Conservation (phyloP, 2,329 filamentous ascomycete genomes). For the Ophioceras dolichostomum region DNA sequence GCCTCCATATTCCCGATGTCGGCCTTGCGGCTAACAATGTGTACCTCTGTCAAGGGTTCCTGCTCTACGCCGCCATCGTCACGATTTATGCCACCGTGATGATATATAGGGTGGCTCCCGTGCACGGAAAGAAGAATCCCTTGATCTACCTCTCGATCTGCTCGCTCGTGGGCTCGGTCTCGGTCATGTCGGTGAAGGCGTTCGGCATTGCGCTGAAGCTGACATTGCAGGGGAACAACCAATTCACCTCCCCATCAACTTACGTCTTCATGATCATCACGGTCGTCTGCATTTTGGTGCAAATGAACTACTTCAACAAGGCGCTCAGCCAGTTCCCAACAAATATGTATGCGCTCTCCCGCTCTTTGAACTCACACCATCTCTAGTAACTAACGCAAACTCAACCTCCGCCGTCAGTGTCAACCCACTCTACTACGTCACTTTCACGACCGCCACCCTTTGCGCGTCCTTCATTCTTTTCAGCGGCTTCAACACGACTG, state of each 20-base stretch:
- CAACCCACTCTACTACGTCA: constrained; percentile 94
- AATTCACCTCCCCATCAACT: constrained; percentile 88
- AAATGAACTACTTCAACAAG: constrained; percentile 99
- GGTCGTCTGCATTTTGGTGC: constrained; percentile 84
- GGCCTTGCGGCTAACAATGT: too few relatives aligned
- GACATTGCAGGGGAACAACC: constrained; percentile 85
- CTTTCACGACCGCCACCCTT: constrained; percentile 89
- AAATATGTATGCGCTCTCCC: constrained; percentile 58
- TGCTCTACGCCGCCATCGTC: constrained; percentile 73
- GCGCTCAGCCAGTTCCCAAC: constrained; percentile 93
- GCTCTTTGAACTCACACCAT: neutral
- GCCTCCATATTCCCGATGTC: too few relatives aligned
- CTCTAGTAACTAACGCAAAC: too few relatives aligned
- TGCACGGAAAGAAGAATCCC: constrained; percentile 89
- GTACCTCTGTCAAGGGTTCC: too few relatives aligned
- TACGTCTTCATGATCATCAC: constrained; percentile 97
- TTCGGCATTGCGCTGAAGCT: constrained; percentile 97
- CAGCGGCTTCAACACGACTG: constrained; percentile 88
- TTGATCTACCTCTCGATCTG: constrained; percentile 96
- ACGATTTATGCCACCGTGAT: constrained; percentile 78
- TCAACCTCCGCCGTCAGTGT: too few relatives aligned
- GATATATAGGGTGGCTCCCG: constrained; percentile 89
- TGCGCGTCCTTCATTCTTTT: constrained; percentile 94
- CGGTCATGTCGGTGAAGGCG: constrained; percentile 98
- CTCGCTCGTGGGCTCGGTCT: constrained; percentile 91